Percentiles rank a stretch among this genome's conserved stretches.
Evolutionary conservation across 2,329 filamentous ascomycete genomes (phyloP).

Genomic region (Clonostachys solani): DNA sequence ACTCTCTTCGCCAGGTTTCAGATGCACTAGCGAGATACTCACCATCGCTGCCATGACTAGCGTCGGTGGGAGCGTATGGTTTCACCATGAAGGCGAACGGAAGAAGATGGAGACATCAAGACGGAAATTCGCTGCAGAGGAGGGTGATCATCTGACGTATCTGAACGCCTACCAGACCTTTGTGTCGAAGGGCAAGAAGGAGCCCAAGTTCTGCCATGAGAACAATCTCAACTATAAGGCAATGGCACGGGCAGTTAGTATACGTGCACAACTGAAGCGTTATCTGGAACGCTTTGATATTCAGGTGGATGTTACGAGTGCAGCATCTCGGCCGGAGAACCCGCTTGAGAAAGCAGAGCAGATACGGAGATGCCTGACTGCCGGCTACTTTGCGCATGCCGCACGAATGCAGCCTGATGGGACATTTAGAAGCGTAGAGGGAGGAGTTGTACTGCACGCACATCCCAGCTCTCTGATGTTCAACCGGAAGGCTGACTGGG

Average conservation of each 20-base stretch:
- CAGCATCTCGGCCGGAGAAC: conserved; percentile 15
- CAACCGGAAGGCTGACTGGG: conserved; percentile 94
- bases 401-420: conserved; percentile 93
- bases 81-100: conserved; percentile 73
- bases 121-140: conserved; percentile 82
- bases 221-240: conserved; percentile 85
- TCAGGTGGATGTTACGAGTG: conserved; percentile 50
- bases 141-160: conserved; percentile 90
- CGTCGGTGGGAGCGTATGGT: conserved; percentile 77
- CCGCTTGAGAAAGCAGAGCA: conserved; percentile 53
- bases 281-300: conserved; percentile 86
- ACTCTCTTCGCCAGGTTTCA: conserved; percentile 69
- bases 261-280: conserved; percentile 79
- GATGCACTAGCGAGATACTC: conserved; percentile 79
- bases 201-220: conserved; percentile 81
- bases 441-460: conserved; percentile 72
- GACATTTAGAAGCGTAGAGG: conserved; percentile 80
- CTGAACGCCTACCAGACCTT: conserved; percentile 94
- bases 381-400: conserved; percentile 89
- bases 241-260: conserved; percentile 76
- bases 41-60: conserved; percentile 94
- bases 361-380: conserved; percentile 79
- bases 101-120: conserved; percentile 70
- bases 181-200: conserved; percentile 75
- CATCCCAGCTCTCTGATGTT: conserved; percentile 95